A percentile compares a stretch with the other conserved stretches of the same genome.
Evolutionary conservation across 2,329 filamentous ascomycete species (phyloP).

Genomic region (Penicillium sp.): DNA sequence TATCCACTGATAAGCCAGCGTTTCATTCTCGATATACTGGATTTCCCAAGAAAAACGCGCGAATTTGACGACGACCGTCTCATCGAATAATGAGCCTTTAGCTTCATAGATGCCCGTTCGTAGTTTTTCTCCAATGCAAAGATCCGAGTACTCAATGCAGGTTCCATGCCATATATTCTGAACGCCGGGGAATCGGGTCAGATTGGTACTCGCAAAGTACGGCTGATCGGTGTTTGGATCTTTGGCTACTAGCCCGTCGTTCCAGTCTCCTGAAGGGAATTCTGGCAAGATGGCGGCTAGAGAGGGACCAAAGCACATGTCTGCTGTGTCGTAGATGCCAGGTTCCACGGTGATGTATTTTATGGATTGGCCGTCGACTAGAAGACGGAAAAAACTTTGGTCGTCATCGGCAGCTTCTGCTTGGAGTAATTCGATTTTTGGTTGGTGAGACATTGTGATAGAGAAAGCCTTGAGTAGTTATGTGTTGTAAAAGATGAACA

Average conservation of each 20-base stretch:
- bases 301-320: constrained; percentile 30
- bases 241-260: constrained; percentile 23
- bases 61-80: constrained; percentile 33
- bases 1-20: constrained; percentile 36
- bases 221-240: constrained; percentile 13
- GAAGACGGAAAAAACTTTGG: constrained; percentile 27
- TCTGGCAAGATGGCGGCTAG: constrained; percentile 18
- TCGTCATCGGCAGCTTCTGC: constrained; percentile 24
- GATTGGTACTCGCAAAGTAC: constrained; percentile 15
- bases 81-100: constrained; percentile 11
- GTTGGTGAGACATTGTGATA: constrained; percentile 6
- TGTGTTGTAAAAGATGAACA: too few species aligned
- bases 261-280: constrained; percentile 29
- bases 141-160: constrained; percentile 17
- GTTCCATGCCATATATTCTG: constrained; percentile 22
- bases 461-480: too few species aligned
- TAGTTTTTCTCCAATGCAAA: constrained; percentile 18
- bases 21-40: constrained; percentile 34
- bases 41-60: constrained; percentile 39
- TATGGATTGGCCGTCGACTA: constrained; percentile 17
- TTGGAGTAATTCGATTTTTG: constrained; percentile 23
- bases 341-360: constrained; percentile 29
- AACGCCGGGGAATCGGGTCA: constrained; percentile 19
- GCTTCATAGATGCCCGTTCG: constrained; percentile 25
- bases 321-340: constrained; percentile 21